Conservation (phyloP, 345 rosid species). For the Lumnitzera racemosa region DNA sequence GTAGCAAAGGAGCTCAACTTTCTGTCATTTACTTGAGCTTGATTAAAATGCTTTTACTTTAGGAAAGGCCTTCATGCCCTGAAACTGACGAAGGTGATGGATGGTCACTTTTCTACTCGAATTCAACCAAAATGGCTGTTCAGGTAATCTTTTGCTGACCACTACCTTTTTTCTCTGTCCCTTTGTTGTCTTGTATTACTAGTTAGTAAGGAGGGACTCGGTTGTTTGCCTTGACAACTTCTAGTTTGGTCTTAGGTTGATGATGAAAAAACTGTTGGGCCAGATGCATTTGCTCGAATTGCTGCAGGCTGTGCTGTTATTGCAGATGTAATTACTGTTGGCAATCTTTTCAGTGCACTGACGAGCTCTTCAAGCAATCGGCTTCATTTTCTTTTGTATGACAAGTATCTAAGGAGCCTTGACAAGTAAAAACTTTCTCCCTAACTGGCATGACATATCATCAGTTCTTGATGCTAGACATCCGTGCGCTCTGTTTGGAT, state of each 20-base stretch:
- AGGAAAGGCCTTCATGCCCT: conserved; percentile 47
- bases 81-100: conserved; percentile 71
- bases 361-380: conserved; percentile 55
- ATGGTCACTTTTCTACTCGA: conserved; percentile 68
- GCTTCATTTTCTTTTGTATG: conserved; percentile 85
- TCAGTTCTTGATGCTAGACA: too few species aligned
- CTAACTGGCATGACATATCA: not conserved
- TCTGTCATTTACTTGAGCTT: conserved; percentile 14
- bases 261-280: conserved; percentile 70
- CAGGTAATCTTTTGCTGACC: conserved; percentile 40
- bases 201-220: not conserved
- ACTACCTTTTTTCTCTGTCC: not conserved
- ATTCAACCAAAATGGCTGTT: conserved; percentile 72
- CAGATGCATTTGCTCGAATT: conserved; percentile 81
- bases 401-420: conserved; percentile 80
- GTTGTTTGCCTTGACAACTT: not conserved
- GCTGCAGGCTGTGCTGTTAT: conserved; percentile 79
- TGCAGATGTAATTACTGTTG: conserved; percentile 78
- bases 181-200: conserved; percentile 1
- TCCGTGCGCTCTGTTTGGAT: too few species aligned
- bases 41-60: conserved; percentile 2
- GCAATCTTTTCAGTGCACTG: conserved; percentile 84
- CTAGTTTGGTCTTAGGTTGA: conserved; percentile 45
- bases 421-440: conserved; percentile 62
- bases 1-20: conserved; percentile 4